These are phyloP conservation scores for Echium plantagineum DNA, from an alignment of 257 asterid genomes.

Conservation along the genomic window DNA sequence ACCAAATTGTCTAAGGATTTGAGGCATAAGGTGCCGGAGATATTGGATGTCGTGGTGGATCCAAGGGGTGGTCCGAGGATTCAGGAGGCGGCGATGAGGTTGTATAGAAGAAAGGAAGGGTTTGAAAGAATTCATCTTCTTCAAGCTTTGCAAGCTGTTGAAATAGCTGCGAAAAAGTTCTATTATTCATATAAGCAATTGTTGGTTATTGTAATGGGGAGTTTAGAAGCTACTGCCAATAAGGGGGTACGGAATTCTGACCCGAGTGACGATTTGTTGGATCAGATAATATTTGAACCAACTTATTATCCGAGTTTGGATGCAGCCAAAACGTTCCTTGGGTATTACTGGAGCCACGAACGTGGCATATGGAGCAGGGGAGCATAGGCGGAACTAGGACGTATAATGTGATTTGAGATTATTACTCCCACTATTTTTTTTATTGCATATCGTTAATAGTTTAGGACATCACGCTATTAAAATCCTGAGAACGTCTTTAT, in stretches of 20 bases:
- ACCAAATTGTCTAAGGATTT: conserved; percentile 57
- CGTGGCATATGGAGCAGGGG: conserved; percentile 7
- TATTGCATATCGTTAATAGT: too few relatives aligned
- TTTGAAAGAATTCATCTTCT: conserved; percentile 50
- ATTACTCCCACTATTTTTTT: too few relatives aligned
- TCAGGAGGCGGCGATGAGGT: conserved; percentile 80
- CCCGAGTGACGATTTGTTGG: conserved; percentile 36
- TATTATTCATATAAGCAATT: conserved; percentile 72
- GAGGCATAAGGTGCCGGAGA: conserved; percentile 64
- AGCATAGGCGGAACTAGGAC: background rate
- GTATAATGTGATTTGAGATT: too few relatives aligned
- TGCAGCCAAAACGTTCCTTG: conserved; percentile 88
- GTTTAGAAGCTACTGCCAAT: conserved; percentile 59
- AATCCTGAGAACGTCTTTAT: too few relatives aligned
- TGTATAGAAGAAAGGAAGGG: conserved; percentile 34
- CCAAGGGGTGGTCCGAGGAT: conserved; percentile 88
- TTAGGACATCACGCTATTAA: too few relatives aligned
- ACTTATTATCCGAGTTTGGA: conserved; percentile 89
- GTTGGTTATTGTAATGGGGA: conserved; percentile 66
- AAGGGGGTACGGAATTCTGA: conserved; percentile 16
- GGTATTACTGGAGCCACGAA: conserved; percentile 53
- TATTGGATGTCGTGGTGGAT: conserved; percentile 75
- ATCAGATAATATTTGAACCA: conserved; percentile 69
- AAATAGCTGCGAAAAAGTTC: conserved; percentile 64
- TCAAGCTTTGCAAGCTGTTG: conserved; percentile 88